Conservation (phyloP, 139 green algal species). For the Deuterostichococcus epilithicus region DNA sequence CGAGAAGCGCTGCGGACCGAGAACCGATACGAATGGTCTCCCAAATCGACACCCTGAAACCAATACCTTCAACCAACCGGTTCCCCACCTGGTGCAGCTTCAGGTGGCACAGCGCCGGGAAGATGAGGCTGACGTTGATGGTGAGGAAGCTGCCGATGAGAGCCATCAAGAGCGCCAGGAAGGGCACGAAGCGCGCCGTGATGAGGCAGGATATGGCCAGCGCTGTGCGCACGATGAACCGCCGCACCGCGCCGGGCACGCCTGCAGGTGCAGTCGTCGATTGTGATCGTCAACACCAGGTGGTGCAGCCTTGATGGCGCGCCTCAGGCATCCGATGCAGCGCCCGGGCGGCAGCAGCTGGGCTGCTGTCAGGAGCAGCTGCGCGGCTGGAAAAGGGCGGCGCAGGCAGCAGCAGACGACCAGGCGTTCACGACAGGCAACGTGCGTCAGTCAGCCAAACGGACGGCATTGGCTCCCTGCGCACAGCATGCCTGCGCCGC, state of each 20-base stretch:
- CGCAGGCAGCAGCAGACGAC: too few species aligned
- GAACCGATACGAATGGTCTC: too few species aligned
- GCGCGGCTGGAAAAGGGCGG: background rate
- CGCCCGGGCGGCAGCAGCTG: too few species aligned
- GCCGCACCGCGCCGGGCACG: background rate
- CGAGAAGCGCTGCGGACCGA: too few species aligned
- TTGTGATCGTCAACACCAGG: background rate
- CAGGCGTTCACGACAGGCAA: background rate
- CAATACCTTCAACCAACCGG: too few species aligned
- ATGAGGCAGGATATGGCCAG: constrained; percentile 20
- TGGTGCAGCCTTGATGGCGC: background rate
- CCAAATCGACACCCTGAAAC: too few species aligned
- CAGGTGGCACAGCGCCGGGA: constrained; percentile 12
- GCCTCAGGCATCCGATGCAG: too few species aligned
- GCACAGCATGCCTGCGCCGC: too few species aligned
- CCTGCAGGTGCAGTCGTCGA: background rate
- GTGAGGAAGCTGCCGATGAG: constrained; percentile 43
- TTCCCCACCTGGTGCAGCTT: background rate
- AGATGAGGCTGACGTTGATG: constrained; percentile 39
- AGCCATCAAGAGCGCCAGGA: constrained; percentile 38
- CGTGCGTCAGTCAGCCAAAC: too few species aligned
- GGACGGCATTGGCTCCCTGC: too few species aligned
- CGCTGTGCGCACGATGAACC: constrained; percentile 12
- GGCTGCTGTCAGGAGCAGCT: background rate
- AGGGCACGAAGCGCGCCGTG: constrained; percentile 25